Conservation (phyloP, 331 rosid species). For the Malus hybrid region DNA sequence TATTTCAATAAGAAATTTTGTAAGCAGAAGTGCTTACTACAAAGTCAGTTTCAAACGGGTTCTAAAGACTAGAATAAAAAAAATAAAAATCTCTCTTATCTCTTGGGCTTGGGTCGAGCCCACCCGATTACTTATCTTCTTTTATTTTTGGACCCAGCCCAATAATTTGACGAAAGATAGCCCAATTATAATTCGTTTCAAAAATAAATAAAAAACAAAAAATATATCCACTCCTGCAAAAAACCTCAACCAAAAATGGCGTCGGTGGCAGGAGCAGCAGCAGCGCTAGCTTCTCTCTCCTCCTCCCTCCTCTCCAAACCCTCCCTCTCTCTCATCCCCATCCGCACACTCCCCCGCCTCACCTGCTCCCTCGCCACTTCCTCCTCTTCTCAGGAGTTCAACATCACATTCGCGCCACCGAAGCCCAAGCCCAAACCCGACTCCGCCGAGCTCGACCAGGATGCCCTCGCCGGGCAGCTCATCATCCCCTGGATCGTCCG, state of each 20-base stretch:
- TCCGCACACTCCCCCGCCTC: slow-evolving; percentile 50
- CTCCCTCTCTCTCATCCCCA: slow-evolving; percentile 12
- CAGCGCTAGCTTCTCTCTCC: slow-evolving; percentile 26
- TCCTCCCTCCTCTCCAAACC: slow-evolving; percentile 19
- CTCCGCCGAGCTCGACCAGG: slow-evolving; percentile 1
- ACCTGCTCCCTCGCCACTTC: slow-evolving; percentile 29
- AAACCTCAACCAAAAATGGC: slow-evolving; percentile 7
- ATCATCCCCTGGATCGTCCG: slow-evolving; percentile 85
- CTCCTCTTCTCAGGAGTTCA: slow-evolving; percentile 54
- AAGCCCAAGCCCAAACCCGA: slow-evolving; percentile 44
- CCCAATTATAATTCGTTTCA: background rate
- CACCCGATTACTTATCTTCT: background rate
- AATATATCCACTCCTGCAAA: background rate
- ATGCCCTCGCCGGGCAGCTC: slow-evolving; percentile 26
- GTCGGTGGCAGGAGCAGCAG: slow-evolving; percentile 11
- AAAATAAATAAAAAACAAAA: too few species aligned
- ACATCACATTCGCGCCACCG: slow-evolving; percentile 74
- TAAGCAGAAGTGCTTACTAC: background rate
- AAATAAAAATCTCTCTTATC: too few species aligned
- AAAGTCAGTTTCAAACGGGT: too few species aligned
- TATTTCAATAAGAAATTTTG: background rate
- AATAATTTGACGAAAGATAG: background rate
- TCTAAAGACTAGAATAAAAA: too few species aligned
- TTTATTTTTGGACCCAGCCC: background rate
- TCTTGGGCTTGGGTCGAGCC: background rate